phyloP scores from a whole-genome alignment of 1,284 basidiomycete genomes.

The Heterobasidion occidentale region DNA sequence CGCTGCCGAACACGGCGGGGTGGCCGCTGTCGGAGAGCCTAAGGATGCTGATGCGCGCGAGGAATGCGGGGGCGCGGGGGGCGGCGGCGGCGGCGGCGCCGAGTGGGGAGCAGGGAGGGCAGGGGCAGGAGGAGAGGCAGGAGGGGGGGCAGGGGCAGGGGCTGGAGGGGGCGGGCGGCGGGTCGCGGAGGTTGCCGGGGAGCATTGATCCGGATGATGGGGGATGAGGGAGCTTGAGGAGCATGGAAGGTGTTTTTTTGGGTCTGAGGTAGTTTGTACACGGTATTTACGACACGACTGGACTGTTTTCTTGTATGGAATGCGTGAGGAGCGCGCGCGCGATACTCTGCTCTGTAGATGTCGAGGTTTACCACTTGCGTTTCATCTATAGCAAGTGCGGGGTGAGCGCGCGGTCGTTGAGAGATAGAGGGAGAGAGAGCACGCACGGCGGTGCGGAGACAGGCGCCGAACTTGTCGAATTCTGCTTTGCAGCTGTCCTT shows the following conservation, averaged over 20 bases:
- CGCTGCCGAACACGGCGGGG: conserved; percentile 54
- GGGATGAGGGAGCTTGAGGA: not conserved
- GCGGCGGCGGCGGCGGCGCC: conserved; percentile 14
- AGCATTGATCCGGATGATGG: conserved; percentile 28
- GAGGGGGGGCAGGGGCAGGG: no score
- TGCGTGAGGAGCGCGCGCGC: no score
- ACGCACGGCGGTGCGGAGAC: conserved; percentile 63
- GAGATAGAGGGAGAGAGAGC: not conserved
- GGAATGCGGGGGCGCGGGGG: conserved; percentile 30
- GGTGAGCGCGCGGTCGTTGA: not conserved
- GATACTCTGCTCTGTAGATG: no score
- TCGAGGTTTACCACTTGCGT: conserved; percentile 40
- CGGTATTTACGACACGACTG: no score
- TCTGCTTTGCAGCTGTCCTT: conserved; percentile 74
- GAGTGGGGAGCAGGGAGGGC: conserved; percentile 15
- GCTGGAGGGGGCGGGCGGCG: conserved; percentile 14
- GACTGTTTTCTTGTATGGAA: no score
- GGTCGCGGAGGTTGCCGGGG: conserved; percentile 30
- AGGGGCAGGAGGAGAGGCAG: no score
- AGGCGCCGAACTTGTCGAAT: conserved; percentile 69
- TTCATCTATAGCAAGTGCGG: conserved; percentile 58
- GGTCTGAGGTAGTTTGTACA: no score
- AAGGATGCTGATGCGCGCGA: conserved; percentile 42
- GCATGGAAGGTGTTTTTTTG: no score
- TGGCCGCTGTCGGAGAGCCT: conserved; percentile 42